Evolutionary conservation across 2,329 filamentous ascomycete genomes (phyloP).

Genomic region (Parastagonospora nodorum): DNA sequence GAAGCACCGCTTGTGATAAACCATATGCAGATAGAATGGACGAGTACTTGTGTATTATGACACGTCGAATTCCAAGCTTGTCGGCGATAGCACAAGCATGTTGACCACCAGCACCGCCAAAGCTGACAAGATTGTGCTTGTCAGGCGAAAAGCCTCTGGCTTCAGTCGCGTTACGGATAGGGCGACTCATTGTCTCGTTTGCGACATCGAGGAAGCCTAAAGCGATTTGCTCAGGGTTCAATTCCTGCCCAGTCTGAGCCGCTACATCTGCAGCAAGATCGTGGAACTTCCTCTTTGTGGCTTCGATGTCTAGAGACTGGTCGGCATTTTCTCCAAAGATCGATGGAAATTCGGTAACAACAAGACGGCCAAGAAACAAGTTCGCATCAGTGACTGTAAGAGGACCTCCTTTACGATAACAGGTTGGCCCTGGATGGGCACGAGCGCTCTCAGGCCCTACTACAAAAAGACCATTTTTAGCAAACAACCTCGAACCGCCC

Average conservation of each 20-base stretch:
- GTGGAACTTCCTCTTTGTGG: too few species aligned
- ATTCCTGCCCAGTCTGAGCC: too few species aligned
- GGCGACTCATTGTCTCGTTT: slow-evolving; percentile 36
- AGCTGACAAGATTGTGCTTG: slow-evolving; percentile 31
- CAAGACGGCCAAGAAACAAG: too few species aligned
- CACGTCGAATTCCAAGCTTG: slow-evolving; percentile 77
- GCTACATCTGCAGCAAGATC: too few species aligned
- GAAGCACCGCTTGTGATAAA: slow-evolving; percentile 78
- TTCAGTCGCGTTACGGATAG: slow-evolving; percentile 35
- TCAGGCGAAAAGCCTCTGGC: slow-evolving; percentile 28
- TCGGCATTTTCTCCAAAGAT: too few species aligned
- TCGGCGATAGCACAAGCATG: slow-evolving; percentile 53
- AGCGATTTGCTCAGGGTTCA: too few species aligned
- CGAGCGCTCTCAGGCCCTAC: too few species aligned
- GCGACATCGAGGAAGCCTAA: slow-evolving; percentile 38
- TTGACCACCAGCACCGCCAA: slow-evolving; percentile 49
- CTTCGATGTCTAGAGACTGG: slow-evolving; percentile 34
- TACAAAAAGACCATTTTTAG: too few species aligned
- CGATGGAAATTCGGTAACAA: slow-evolving; percentile 34
- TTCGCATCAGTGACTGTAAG: too few species aligned
- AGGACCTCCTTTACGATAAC: too few species aligned
- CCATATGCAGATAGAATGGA: slow-evolving; percentile 87
- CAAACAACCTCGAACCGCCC: too few species aligned
- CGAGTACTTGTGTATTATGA: slow-evolving; percentile 81
- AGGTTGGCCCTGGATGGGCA: too few species aligned